Base-by-base conservation (phyloP, 2,329 filamentous ascomycete species). In the Cadophora sp. region DNA sequence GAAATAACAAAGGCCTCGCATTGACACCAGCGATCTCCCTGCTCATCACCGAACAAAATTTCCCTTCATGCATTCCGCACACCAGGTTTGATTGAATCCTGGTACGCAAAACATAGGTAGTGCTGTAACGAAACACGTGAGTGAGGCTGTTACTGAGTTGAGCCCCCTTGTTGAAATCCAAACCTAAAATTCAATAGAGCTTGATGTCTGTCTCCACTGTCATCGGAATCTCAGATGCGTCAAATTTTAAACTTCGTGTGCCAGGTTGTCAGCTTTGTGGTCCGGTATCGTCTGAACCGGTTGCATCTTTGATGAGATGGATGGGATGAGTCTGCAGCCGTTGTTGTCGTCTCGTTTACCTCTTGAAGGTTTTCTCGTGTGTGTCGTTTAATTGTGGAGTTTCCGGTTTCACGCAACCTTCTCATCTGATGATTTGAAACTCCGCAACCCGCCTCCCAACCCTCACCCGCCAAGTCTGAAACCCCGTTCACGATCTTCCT, bases 351-450 rank as follows among this genome's bases (percentile, higher is more conserved):
- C n/a, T 14, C 30, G 30, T 59, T 64, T 58, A 30, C 4, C 50
- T 43, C n/a, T n/a, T n/a, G n/a, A n/a, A n/a, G n/a, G n/a, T 39
- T 58, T 18, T 13, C 33, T 30, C 6, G 30, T 27, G 14, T 45
- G 53, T 41, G 27, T 58, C n/a, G 33, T 58, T 39, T 41, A 58
- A 48, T 22, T 64, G 62, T 55, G 56, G 58, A 51, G 47, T 18
- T 39, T 36, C n/a, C 47, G 27, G 64, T 61, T 65, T 65, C 64
- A 65, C 27, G 30, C 7, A 39, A 59, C 45, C 20, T 4, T 48
- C 39, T n/a, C 59, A 64, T 67, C 45, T 61, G 55, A 67, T 36
- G 48, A 59, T 58, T 11, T 65, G 62, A 68, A 65, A 68, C 62
- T 33, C 60, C 27, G 18, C 30, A 27, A 50, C 30, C 61, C 20